Percentiles rank a stretch among this genome's conserved stretches.
These are phyloP conservation scores for Lichtheimia ornata DNA, from an alignment of 371 early-diverging fungal genomes.

Conservation along the genomic window DNA sequence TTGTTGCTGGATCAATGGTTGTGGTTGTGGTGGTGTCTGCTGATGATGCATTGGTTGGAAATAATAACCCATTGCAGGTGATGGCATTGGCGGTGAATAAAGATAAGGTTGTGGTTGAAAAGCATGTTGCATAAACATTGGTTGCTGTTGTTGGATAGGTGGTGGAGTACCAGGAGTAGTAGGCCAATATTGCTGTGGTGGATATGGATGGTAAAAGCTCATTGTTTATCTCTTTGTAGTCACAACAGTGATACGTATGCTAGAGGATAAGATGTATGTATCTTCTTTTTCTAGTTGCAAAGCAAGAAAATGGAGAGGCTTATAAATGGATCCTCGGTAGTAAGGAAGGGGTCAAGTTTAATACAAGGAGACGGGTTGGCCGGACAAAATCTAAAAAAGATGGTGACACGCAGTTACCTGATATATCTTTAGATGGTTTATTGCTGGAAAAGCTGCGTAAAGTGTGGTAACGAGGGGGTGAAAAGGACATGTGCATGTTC, in stretches of 20 bases:
- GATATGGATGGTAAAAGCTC: not conserved
- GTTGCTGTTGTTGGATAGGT: not conserved
- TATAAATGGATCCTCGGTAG: constrained; percentile 2
- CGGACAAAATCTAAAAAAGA: not conserved
- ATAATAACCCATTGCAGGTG: too few relatives aligned
- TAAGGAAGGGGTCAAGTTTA: not conserved
- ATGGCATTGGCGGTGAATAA: too few relatives aligned
- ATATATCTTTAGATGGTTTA: not conserved
- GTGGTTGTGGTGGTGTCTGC: not conserved
- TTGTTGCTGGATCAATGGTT: not conserved
- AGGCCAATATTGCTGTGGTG: not conserved
- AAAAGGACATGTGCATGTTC: too few relatives aligned
- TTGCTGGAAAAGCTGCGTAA: not conserved
- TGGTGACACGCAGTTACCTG: not conserved
- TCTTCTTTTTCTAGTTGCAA: not conserved
- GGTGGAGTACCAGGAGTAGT: too few relatives aligned
- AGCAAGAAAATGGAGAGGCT: not conserved
- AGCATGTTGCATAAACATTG: not conserved
- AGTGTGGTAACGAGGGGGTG: not conserved
- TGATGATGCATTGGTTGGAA: too few relatives aligned
- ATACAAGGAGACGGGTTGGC: not conserved
- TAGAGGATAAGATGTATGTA: not conserved
- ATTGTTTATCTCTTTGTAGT: not conserved
- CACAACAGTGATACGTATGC: not conserved
- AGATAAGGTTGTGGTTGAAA: too few relatives aligned